A percentile compares a stretch with the other conserved stretches of the same genome.
These are phyloP conservation scores for Onygena corvina DNA, from an alignment of 2,329 filamentous ascomycete species.

Conservation along the genomic window DNA sequence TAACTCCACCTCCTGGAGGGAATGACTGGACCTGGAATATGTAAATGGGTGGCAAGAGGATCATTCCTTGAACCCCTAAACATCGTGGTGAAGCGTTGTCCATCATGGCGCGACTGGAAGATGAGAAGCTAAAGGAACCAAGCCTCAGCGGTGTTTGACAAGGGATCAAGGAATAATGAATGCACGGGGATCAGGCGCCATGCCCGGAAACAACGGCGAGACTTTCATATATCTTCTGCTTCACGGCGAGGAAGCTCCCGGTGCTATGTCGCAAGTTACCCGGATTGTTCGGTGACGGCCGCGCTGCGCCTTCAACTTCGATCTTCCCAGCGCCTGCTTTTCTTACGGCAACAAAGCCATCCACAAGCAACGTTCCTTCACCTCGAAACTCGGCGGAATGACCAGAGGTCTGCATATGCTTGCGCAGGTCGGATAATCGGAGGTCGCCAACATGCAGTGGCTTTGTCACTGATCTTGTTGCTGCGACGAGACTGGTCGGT, in stretches of 20 bases:
- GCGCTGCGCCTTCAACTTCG: conserved; percentile 68
- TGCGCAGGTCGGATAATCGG: conserved; percentile 72
- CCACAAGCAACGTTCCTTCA: conserved; percentile 81
- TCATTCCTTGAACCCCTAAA: too few species aligned
- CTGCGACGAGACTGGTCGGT: conserved; percentile 52
- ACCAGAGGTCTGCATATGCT: conserved; percentile 67
- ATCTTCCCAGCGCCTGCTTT: conserved; percentile 80
- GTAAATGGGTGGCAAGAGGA: neutral
- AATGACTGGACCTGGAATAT: neutral
- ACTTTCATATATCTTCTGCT: conserved; percentile 83
- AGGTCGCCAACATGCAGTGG: conserved; percentile 92
- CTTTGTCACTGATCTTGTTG: conserved; percentile 64
- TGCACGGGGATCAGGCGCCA: neutral
- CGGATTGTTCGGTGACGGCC: conserved; percentile 35
- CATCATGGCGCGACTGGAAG: neutral
- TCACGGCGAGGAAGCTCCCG: conserved; percentile 72
- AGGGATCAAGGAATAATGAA: neutral
- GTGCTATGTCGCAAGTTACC: conserved; percentile 40
- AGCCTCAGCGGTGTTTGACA: neutral
- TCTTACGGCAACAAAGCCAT: conserved; percentile 73
- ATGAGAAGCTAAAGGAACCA: neutral
- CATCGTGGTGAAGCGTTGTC: neutral
- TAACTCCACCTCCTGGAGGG: neutral
- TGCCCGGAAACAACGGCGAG: conserved; percentile 72
- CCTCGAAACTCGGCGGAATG: conserved; percentile 87